Conservation (phyloP, 306 rosid species). For the Quercus gilva region DNA sequence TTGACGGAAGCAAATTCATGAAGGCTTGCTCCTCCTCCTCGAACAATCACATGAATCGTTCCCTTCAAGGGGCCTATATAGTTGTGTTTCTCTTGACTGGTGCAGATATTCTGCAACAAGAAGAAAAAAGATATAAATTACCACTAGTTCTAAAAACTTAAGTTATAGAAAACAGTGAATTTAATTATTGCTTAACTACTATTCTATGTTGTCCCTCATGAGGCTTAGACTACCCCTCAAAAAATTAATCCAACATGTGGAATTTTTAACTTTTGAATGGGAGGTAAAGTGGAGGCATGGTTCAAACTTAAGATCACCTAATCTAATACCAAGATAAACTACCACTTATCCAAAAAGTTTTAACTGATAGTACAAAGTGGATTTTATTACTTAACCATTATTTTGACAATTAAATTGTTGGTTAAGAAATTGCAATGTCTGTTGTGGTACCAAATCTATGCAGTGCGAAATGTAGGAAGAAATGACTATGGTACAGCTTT, state of each 20-base stretch:
- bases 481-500: background rate
- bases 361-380: too few species aligned
- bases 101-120: constrained; percentile 65
- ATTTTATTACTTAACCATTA: too few species aligned
- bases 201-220: too few species aligned
- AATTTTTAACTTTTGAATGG: too few species aligned
- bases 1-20: constrained; percentile 57
- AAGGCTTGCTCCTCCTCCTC: constrained; percentile 91
- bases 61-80: constrained; percentile 77
- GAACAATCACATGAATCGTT: constrained; percentile 84
- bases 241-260: too few species aligned
- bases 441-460: background rate
- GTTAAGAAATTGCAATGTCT: too few species aligned
- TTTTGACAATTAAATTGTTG: background rate
- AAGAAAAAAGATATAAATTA: background rate
- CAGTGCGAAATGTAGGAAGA: background rate
- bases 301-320: too few species aligned
- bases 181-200: background rate
- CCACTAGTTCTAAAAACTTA: background rate
- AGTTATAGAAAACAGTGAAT: background rate
- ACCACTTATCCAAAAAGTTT: too few species aligned
- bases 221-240: too few species aligned
- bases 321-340: too few species aligned
- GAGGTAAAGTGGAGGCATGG: too few species aligned
- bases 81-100: constrained; percentile 58